Conservation (phyloP, 441 rosid genomes). For the Bocquillonia castaneifolia region DNA sequence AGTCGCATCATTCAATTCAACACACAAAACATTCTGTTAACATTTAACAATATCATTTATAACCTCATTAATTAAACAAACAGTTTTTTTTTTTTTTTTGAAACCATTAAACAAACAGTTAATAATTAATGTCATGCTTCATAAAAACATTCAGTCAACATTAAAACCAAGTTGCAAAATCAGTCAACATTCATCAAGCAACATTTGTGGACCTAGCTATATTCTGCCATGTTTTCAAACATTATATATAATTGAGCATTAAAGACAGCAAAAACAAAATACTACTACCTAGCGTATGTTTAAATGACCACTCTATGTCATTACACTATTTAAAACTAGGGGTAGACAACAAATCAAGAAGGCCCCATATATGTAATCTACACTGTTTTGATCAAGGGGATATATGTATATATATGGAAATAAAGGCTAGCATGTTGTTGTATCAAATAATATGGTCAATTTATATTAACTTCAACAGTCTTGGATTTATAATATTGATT, state of each 20-base stretch:
- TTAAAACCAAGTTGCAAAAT: not conserved
- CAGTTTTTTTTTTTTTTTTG: too few species aligned
- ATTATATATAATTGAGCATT: slow-evolving; percentile 2
- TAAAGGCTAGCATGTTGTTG: not conserved
- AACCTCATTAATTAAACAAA: too few species aligned
- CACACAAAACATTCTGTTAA: not conserved
- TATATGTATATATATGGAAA: not conserved
- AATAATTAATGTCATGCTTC: too few species aligned
- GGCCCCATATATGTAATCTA: not conserved
- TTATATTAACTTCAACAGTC: not conserved
- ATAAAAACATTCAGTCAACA: not conserved
- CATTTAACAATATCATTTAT: not conserved
- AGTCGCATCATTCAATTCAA: not conserved
- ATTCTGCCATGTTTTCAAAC: not conserved
- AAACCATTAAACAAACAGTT: too few species aligned
- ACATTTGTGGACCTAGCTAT: not conserved
- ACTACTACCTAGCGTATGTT: too few species aligned
- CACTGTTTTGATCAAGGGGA: not conserved
- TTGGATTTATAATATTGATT: not conserved
- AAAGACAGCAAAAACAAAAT: not conserved
- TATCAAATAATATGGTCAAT: not conserved
- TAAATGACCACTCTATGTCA: not conserved
- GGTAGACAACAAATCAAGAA: not conserved
- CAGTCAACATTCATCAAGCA: not conserved
- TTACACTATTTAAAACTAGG: not conserved